These are phyloP conservation scores for Scenedesmus sp. DNA, from an alignment of 163 green algal genomes.

Conservation along the genomic window DNA sequence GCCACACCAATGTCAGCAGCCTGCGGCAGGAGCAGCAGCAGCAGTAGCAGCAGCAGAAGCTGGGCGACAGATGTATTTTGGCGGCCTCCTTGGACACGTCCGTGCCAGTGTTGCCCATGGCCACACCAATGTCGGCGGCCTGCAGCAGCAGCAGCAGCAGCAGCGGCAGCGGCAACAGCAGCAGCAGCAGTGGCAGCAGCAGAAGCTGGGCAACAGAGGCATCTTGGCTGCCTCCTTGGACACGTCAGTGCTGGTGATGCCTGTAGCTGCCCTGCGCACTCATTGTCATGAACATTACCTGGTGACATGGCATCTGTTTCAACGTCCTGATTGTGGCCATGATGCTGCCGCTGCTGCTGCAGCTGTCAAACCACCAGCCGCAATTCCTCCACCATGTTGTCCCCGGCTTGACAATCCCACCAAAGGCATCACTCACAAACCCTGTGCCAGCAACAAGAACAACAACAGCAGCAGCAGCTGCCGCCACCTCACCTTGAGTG, in stretches of 20 bases:
- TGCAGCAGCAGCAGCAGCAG: constrained; percentile 37
- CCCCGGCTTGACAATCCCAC: background rate
- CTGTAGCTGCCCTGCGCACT: constrained; percentile 47
- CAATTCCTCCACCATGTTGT: background rate
- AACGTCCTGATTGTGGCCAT: too few species aligned
- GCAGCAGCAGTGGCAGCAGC: background rate
- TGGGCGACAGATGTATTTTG: background rate
- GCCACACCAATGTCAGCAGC: constrained; percentile 61
- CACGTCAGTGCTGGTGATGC: too few species aligned
- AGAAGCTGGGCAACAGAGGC: background rate
- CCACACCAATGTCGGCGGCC: constrained; percentile 93
- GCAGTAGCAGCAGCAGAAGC: background rate
- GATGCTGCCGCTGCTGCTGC: too few species aligned
- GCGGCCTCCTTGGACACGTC: constrained; percentile 2
- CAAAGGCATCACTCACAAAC: background rate
- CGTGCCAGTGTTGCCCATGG: constrained; percentile 94
- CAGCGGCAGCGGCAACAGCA: too few species aligned
- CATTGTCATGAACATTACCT: background rate
- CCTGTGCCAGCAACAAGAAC: background rate
- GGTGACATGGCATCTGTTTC: too few species aligned
- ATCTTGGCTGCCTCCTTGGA: too few species aligned
- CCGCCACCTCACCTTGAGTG: constrained; percentile 72
- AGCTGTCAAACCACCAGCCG: background rate
- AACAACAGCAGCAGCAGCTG: background rate
- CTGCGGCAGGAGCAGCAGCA: background rate